Evolutionary conservation across 169 alveolate genomes (phyloP).

Genomic region (Eimeria mitis): DNA sequence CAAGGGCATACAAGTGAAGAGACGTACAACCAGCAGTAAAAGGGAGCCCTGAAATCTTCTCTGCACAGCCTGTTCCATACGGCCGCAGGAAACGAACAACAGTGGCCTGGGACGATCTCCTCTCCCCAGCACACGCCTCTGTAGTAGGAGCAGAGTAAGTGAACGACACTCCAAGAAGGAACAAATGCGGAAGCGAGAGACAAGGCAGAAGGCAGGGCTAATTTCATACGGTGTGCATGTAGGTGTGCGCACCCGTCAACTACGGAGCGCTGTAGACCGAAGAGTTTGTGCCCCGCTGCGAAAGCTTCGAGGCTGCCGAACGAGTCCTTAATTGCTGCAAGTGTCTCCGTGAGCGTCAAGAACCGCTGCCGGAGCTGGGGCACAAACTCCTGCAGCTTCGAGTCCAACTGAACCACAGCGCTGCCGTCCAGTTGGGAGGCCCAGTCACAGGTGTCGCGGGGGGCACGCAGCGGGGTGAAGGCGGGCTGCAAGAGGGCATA

Average conservation of each 20-base stretch:
- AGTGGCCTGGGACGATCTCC: not conserved
- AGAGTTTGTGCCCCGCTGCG: constrained; percentile 82
- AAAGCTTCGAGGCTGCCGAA: constrained; percentile 79
- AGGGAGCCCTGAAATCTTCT: not conserved
- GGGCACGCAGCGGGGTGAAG: constrained; percentile 70
- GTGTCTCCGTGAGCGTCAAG: constrained; percentile 15
- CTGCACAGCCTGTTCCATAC: not conserved
- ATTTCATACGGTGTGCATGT: not conserved
- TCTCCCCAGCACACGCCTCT: not conserved
- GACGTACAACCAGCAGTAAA: not conserved
- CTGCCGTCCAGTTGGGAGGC: constrained; percentile 70
- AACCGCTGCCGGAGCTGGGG: constrained; percentile 78
- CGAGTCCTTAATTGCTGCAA: constrained; percentile 24
- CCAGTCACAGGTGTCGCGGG: constrained; percentile 77
- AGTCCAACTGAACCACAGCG: constrained; percentile 74
- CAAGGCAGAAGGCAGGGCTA: not conserved
- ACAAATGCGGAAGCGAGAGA: not conserved
- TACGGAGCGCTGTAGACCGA: constrained; percentile 81
- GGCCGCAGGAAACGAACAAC: not conserved
- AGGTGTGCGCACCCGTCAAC: constrained; percentile 24
- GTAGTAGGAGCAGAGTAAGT: not conserved
- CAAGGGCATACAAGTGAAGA: not conserved
- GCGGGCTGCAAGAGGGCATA: constrained; percentile 40
- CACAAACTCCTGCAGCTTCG: constrained; percentile 54
- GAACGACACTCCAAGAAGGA: not conserved